Evolutionary conservation across 2,329 filamentous ascomycete species (phyloP), one percentile per base, ranked within the genome.

Genomic region (Pseudogymnoascus destructans): DNA sequence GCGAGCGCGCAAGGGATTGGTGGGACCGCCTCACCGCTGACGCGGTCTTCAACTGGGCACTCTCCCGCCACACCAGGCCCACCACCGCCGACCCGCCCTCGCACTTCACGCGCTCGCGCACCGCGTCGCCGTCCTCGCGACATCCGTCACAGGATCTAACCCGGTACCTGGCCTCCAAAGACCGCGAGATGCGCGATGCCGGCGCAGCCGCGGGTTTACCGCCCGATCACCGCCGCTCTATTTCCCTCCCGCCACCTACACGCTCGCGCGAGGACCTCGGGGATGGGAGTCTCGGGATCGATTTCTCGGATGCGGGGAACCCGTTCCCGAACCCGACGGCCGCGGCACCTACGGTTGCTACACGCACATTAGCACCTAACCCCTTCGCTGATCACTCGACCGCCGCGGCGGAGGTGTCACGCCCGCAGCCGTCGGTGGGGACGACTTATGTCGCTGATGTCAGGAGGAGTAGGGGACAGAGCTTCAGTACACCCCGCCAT

Each of bases 401-500:
- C n/a, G 33, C 11, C 33, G 13, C 33, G 6, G 33, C 33, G 6
- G 13, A 5, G 1, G 33, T 65, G 11, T 52, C 63, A 10, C 61
- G 60, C 35, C 67, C 67, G 9, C 58, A 63, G 59, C 63, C 65
- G 10, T 59, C 67, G 6, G 59, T 66, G 19, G 69, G 69, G 9
- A 70, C 70, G 8, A 75, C 70, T 0, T 79, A 79, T 61, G 70
- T 77, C 1, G 71, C 73, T n/a, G 71, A 75, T 49, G 70, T 76
- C 5, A 74, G 74, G 3, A 75, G 74, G 27, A 78, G 77, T 0
- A 74, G 78, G n/a, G 74, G 75, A 5, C 72, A 72, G 54, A 77
- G 75, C 11, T 66, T 75, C 30, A 63, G 65, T 23, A 54, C 40
- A 1, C 27, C 59, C 59, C 64, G 65, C 9, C 59, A 60, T 21